Evolutionary conservation across 1,284 basidiomycete species (phyloP), one percentile per base, ranked within the genome.

Genomic region (Amylostereum areolatum): DNA sequence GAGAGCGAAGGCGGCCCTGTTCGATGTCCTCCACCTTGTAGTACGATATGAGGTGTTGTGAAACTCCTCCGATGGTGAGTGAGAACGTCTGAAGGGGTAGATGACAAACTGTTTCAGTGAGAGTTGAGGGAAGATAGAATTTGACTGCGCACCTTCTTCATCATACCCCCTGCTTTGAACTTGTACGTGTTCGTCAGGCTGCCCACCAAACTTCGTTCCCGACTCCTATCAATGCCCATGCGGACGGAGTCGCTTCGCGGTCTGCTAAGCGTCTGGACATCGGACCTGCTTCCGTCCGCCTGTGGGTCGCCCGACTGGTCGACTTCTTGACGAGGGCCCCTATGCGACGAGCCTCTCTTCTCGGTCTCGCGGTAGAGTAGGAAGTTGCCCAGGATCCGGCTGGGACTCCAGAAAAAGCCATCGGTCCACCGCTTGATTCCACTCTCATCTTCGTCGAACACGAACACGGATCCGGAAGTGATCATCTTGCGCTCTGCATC

Each of bases 361-460:
- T 93, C 89, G 2, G 90, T 92, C 68, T 96, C 92, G 53, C 92
- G 84, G 68, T 97, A 97, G 50, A 96, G 82, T 63, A 98, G 74
- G 64, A 97, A 98, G 69, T 98, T 98, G 62, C 91, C 92, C 43
- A 97, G 74, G 40, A 97, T 94, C 45, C 92, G 75, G 52, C 85
- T 83, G 1, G 86, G 87, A 55, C 82, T 85, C 96, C 95, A 98
- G 61, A 91, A 89, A 65, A 92, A 86, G 4, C 95, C 95, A 68
- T 99, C 95, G 0, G 96, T 99, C 95, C 96, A 98, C 45, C 96
- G 80, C 72, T 97, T 97, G 74, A 99, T 98, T 34, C 94, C 94
- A 60, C 91, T 93, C 68, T 97, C 93, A 59, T 92, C 86, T 72
- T 97, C 95, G 67, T 99, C 93, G 64, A 98, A 98, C 52, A 98